Base-by-base conservation (phyloP, 805 yeast species). In the Hanseniaspora pseudoguilliermondii region DNA sequence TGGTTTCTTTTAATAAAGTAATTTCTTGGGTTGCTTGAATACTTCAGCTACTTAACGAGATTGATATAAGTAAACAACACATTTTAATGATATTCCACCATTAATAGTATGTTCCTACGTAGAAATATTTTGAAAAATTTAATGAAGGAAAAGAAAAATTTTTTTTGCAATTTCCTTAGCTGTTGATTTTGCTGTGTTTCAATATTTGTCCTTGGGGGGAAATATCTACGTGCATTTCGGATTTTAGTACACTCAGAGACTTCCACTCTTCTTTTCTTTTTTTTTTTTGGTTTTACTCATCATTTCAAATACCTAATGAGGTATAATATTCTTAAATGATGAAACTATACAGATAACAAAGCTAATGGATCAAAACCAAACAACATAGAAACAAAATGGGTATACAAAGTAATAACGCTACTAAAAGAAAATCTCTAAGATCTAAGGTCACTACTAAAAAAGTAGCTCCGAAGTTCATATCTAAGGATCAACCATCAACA, bases 371-470 rank as follows among this genome's bases (percentile, higher is more conserved):
- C 18, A 10, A 32, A 16, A 8, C 3, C 5, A 21, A 21, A 47
- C 21, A 47, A 21, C 18, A n/a, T 40, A n/a, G 70, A 81, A 61
- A 57, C 70, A 3, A 76, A 44, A 53, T 53, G 56, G 56, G 56
- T 46, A 11, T 53, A 2, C 44, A 59, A 58, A 13, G 23, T 47
- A 27, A 40, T 59, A 7, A 41, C 50, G 16, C 29, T 38, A 46
- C 36, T 46, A 54, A 35, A 49, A 54, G 56, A 53, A 53, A 53
- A 32, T 46, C 56, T 5, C 20, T 53, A 10, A 53, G 56, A 53
- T 53, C 56, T 6, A 53, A 53, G 11, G 50, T 20, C 4, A 50
- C 29, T 8, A 46, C 50, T 8, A 53, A 53, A 21, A 53, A 53
- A 27, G 29, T 49, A 47, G 40, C 48, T 23, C 46, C 38, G 59